Evolutionary conservation across 2,329 filamentous ascomycete species (phyloP), one percentile per base, ranked within the genome.

Genomic region (Emericellopsis atlantica): DNA sequence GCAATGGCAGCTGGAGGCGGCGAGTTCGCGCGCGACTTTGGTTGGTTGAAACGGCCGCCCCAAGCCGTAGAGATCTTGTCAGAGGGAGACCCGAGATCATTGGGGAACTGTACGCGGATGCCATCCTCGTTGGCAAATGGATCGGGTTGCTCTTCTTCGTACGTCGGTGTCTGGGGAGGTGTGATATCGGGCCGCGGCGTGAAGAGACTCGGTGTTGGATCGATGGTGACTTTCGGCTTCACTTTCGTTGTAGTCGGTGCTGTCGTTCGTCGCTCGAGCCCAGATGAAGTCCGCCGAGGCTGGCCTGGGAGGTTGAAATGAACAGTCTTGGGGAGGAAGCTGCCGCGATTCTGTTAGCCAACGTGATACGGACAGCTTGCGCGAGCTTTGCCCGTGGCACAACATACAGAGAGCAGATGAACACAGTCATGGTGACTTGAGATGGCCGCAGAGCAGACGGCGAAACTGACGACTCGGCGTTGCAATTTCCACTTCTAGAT

Each of bases 321-420:
- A 54, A 95, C 72, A 33, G 90, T 96, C 59, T 94, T 89, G 29
- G 90, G 90, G 31, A 95, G 75, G 57, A 95, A 95, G 43, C 89
- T 95, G 56, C 29, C 15, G 34, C 8, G 7, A 12, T 33, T 10
- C 6, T 29, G 26, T 29, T 29, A 29, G 26, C 26, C 12, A 12
- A 29, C 9, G 35, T 35, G 21, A 39, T 18, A n/a, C 14, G 38
- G 24, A 14, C 15, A 11, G n/a, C 39, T 21, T 36, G 32, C 22
- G 34, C 12, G 21, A 35, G 22, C n/a, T 8, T 12, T 21, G 31
- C 26, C 24, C 24, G 21, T 14, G 21, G 16, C 21, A 29, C 21
- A 21, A 55, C 60, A 44, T 57, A 63, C 60, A 64, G 57, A 24
- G 60, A 62, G 47, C 58, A 61, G 41, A 64, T 53, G 46, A 63